A percentile compares a stretch with the other conserved stretches of the same genome.
phyloP scores from a whole-genome alignment of 768 basidiomycete species.

The Macrolepiota fuliginosa region DNA sequence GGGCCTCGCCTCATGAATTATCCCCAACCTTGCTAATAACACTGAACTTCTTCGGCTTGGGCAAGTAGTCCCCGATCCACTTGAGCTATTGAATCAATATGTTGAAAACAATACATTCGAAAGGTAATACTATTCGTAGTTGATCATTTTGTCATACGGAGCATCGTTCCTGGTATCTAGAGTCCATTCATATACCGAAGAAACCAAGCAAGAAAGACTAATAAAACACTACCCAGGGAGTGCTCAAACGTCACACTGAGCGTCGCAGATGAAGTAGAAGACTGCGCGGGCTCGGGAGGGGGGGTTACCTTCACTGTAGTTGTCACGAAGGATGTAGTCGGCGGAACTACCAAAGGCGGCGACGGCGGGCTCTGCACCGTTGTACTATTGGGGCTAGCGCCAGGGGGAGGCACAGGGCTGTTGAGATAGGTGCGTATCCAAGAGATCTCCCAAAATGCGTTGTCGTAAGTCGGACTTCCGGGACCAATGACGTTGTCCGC shows the following conservation, averaged over 20 bases:
- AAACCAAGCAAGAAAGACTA: background rate
- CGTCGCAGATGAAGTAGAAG: background rate
- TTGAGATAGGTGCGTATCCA: conserved; percentile 58
- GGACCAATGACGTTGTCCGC: conserved; percentile 48
- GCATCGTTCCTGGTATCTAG: background rate
- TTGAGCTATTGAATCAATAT: background rate
- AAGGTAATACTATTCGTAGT: background rate
- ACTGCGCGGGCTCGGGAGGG: background rate
- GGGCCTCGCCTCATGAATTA: too few species aligned
- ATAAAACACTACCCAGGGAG: background rate
- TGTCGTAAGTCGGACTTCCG: conserved; percentile 39
- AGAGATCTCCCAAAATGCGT: conserved; percentile 59
- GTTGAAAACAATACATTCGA: background rate
- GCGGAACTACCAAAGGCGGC: background rate
- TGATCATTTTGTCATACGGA: too few species aligned
- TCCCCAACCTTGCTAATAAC: too few species aligned
- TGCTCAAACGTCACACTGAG: background rate
- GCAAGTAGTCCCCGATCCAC: too few species aligned
- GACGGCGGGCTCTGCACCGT: conserved; percentile 2
- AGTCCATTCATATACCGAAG: background rate
- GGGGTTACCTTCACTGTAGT: background rate
- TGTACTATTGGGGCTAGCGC: background rate
- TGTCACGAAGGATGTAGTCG: background rate
- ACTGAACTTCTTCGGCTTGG: too few species aligned
- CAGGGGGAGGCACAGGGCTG: conserved; percentile 15